A percentile compares a stretch with the other conserved stretches of the same genome.
These are phyloP conservation scores for Ostreobium quekettii DNA, from an alignment of 139 green algal genomes.

Conservation along the genomic window DNA sequence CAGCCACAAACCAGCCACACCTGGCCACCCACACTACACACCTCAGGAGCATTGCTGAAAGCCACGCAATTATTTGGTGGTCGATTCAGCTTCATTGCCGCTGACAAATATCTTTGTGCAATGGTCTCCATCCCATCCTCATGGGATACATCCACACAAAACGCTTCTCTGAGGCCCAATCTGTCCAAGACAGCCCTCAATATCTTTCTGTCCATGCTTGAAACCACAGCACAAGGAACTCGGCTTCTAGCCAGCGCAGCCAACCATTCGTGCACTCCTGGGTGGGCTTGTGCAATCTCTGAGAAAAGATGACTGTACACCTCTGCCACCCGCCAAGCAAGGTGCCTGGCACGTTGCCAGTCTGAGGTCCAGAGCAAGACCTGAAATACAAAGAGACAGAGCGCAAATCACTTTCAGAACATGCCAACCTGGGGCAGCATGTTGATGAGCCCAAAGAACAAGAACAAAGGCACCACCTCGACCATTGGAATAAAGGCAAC, in stretches of 20 bases:
- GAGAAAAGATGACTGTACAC: slow-evolving; percentile 5
- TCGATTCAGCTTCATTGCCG: slow-evolving; percentile 68
- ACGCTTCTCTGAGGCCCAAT: slow-evolving; percentile 51
- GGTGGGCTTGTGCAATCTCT: slow-evolving; percentile 10
- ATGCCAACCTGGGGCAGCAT: too few species aligned
- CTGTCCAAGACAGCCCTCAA: slow-evolving; percentile 37
- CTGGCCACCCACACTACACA: too few species aligned
- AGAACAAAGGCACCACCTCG: too few species aligned
- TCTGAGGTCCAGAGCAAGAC: slow-evolving; percentile 9
- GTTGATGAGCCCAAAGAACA: too few species aligned
- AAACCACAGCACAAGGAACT: slow-evolving; percentile 62
- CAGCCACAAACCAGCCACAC: too few species aligned
- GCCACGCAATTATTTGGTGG: slow-evolving; percentile 75
- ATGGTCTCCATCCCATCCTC: slow-evolving; percentile 83
- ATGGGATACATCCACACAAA: slow-evolving; percentile 45
- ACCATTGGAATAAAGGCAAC: too few species aligned
- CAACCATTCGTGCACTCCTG: slow-evolving; percentile 58
- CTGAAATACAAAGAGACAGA: slow-evolving; percentile 7
- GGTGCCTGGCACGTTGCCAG: not conserved
- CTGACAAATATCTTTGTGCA: slow-evolving; percentile 60
- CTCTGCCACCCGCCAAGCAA: not conserved
- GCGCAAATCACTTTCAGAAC: too few species aligned
- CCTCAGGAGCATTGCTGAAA: slow-evolving; percentile 54
- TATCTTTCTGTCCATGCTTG: slow-evolving; percentile 34
- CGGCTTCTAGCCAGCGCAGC: slow-evolving; percentile 40